A percentile compares a stretch with the other conserved stretches of the same genome.
Evolutionary conservation across 345 rosid genomes (phyloP).

Genomic region (Cardamine occulta): DNA sequence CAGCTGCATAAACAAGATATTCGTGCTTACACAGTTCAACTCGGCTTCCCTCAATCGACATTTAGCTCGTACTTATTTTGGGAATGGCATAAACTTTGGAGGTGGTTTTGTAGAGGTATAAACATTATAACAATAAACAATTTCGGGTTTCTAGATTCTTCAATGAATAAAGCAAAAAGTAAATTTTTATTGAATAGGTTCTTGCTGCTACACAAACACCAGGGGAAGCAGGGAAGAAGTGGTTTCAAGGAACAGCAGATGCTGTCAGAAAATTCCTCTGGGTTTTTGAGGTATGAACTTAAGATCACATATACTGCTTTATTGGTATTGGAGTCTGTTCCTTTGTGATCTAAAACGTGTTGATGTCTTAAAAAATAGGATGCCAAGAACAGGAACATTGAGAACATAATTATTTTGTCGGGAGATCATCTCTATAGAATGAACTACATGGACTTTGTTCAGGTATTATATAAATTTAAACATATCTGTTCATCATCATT

Average conservation of each 20-base stretch:
- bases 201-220: conserved; percentile 91
- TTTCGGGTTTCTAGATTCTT: conserved; percentile 8
- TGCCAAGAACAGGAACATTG: conserved; percentile 73
- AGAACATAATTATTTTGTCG: conserved; percentile 79
- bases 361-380: conserved; percentile 55
- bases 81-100: conserved; percentile 71
- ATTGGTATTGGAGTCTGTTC: background rate
- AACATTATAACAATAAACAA: background rate
- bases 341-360: background rate
- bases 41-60: conserved; percentile 87
- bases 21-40: conserved; percentile 85
- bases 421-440: conserved; percentile 93
- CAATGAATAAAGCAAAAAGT: background rate
- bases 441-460: conserved; percentile 90
- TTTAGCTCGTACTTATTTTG: conserved; percentile 70
- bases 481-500: conserved; percentile 9
- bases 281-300: conserved; percentile 71
- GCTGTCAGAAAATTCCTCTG: conserved; percentile 85
- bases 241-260: conserved; percentile 98
- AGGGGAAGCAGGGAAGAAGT: conserved; percentile 79
- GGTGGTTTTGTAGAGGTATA: conserved; percentile 83
- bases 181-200: conserved; percentile 49
- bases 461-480: conserved; percentile 48
- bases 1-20: conserved; percentile 87
- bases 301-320: background rate